Evolutionary conservation across 1,139 yeast genomes (phyloP).

Genomic region (Blastobotrys indianensis): DNA sequence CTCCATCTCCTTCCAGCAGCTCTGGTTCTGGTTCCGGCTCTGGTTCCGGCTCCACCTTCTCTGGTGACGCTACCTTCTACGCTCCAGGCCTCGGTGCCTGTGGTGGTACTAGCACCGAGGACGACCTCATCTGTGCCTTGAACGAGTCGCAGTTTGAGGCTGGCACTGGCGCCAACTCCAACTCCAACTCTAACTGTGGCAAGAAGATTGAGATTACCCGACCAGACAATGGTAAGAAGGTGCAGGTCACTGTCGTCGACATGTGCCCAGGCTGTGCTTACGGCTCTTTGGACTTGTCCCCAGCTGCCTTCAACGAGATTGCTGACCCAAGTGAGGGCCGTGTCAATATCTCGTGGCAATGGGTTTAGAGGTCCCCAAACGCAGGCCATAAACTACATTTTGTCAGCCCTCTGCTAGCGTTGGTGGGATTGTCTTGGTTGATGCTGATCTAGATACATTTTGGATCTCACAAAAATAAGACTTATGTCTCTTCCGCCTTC

Average conservation of each 20-base stretch:
- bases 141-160: conserved; percentile 33
- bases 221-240: conserved; percentile 37
- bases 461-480: background rate
- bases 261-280: conserved; percentile 47
- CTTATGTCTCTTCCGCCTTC: conserved; percentile 1
- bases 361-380: conserved; percentile 21
- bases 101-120: conserved; percentile 43
- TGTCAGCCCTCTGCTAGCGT: too few relatives aligned
- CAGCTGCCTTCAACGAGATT: conserved; percentile 45
- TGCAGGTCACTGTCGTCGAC: conserved; percentile 48
- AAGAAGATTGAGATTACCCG: conserved; percentile 41
- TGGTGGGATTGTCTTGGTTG: too few relatives aligned
- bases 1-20: conserved; percentile 22
- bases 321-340: conserved; percentile 46
- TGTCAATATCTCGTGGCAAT: conserved; percentile 43
- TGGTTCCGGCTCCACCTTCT: conserved; percentile 29
- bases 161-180: conserved; percentile 32
- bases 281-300: conserved; percentile 48
- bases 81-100: conserved; percentile 58
- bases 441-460: background rate
- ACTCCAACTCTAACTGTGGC: conserved; percentile 46
- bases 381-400: background rate
- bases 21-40: conserved; percentile 22
- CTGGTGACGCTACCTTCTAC: conserved; percentile 59
- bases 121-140: conserved; percentile 45